Evolutionary conservation across 2,329 filamentous ascomycete species (phyloP).

Genomic region (Kalaharituber pfeilii): DNA sequence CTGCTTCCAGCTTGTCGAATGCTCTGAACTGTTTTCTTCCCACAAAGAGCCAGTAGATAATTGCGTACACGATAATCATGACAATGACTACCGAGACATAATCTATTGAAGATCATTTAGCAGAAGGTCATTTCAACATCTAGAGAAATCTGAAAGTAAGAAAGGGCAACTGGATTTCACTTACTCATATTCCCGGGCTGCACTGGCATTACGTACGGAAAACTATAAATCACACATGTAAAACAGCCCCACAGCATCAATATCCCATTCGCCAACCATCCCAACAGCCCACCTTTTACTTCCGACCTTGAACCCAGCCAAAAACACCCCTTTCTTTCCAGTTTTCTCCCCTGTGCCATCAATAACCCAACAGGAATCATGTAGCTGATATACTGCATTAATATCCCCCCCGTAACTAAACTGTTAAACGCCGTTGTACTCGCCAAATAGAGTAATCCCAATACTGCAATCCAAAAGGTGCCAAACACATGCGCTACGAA

Average conservation of each 20-base stretch:
- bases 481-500: slow-evolving; percentile 28
- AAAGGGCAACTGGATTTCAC: neutral
- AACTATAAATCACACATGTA: slow-evolving; percentile 31
- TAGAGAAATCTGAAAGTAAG: neutral
- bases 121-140: neutral
- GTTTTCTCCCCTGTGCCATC: slow-evolving; percentile 26
- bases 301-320: slow-evolving; percentile 23
- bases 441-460: slow-evolving; percentile 31
- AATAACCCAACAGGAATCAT: slow-evolving; percentile 26
- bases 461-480: slow-evolving; percentile 26
- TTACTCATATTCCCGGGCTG: slow-evolving; percentile 22
- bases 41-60: slow-evolving; percentile 19
- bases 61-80: slow-evolving; percentile 17
- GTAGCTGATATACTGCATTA: slow-evolving; percentile 22
- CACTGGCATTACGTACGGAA: slow-evolving; percentile 30
- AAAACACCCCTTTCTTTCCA: slow-evolving; percentile 28
- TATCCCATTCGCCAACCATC: slow-evolving; percentile 26
- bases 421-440: slow-evolving; percentile 31
- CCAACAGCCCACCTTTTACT: slow-evolving; percentile 10
- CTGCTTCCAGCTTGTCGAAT: neutral
- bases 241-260: slow-evolving; percentile 28
- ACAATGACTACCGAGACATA: slow-evolving; percentile 24
- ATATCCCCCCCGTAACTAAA: slow-evolving; percentile 19
- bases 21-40: slow-evolving; percentile 19
- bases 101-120: slow-evolving; percentile 9